Conservation (phyloP, 805 yeast species). For the Limtongia smithiae region DNA sequence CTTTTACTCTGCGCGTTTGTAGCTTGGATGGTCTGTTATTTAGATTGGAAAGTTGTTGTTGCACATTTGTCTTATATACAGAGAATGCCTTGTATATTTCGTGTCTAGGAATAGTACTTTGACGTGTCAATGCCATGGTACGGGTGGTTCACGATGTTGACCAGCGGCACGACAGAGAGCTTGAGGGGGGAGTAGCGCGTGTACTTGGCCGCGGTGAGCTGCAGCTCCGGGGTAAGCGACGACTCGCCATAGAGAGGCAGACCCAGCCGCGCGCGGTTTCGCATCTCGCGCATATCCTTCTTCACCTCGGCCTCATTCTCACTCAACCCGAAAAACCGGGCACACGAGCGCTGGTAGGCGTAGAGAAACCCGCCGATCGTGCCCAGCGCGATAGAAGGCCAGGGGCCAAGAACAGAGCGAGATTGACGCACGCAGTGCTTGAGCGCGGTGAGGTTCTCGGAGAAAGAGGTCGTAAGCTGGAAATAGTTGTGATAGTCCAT, state of each 20-base stretch:
- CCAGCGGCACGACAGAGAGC: constrained; percentile 70
- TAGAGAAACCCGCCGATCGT: constrained; percentile 67
- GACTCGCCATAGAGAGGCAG: constrained; percentile 65
- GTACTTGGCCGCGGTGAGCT: constrained; percentile 72
- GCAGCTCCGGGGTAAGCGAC: constrained; percentile 61
- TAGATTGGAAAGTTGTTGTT: not conserved
- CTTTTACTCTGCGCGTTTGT: too few species aligned
- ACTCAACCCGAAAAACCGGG: constrained; percentile 72
- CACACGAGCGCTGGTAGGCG: constrained; percentile 50
- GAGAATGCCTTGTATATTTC: not conserved
- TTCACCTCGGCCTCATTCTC: constrained; percentile 70
- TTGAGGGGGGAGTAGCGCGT: constrained; percentile 65
- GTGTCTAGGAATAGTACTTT: constrained; percentile 14
- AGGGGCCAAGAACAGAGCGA: constrained; percentile 1
- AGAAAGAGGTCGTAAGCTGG: constrained; percentile 31
- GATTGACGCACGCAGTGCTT: constrained; percentile 1
- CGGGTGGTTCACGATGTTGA: constrained; percentile 75
- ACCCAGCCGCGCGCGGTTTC: constrained; percentile 60
- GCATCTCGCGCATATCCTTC: constrained; percentile 71
- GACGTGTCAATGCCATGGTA: constrained; percentile 66
- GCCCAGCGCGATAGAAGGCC: constrained; percentile 41
- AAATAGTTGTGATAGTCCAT: constrained; percentile 40
- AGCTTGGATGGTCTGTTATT: not conserved
- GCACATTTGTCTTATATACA: not conserved
- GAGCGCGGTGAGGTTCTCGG: constrained; percentile 3